Conservation (phyloP, 345 rosid genomes). For the Eucalyptus albens region DNA sequence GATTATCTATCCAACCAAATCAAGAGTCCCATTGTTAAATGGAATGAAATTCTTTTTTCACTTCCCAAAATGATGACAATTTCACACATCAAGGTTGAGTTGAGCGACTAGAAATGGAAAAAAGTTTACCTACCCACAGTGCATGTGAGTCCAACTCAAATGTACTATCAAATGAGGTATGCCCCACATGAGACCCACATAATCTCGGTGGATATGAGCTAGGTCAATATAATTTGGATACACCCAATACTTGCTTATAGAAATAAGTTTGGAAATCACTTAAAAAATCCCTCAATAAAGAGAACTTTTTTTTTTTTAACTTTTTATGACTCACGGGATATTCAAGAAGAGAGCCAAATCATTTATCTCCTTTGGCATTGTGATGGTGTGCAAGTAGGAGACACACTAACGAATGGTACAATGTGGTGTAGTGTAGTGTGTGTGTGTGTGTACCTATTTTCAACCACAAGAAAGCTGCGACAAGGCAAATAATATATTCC, state of each 20-base stretch:
- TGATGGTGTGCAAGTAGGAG: not conserved
- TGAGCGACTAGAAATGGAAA: not conserved
- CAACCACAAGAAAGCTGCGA: not conserved
- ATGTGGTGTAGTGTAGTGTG: not conserved
- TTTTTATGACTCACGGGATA: not conserved
- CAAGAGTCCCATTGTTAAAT: not conserved
- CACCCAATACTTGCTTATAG: not conserved
- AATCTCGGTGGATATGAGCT: not conserved
- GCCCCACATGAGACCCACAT: not conserved
- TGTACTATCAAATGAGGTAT: not conserved
- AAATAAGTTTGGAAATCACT: not conserved
- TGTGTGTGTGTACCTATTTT: not conserved
- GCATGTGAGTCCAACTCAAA: not conserved
- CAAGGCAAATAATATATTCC: not conserved
- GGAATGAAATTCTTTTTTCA: not conserved
- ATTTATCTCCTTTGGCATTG: not conserved
- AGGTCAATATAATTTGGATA: not conserved
- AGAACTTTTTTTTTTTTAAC: not conserved
- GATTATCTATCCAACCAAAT: not conserved
- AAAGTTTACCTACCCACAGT: not conserved
- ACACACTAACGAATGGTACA: not conserved
- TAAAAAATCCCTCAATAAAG: not conserved
- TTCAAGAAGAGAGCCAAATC: not conserved
- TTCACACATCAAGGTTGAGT: not conserved
- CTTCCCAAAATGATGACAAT: not conserved